Evolutionary conservation across 257 asterid genomes (phyloP), one percentile per base, ranked within the genome.

Genomic region (Scutellaria galericulata): DNA sequence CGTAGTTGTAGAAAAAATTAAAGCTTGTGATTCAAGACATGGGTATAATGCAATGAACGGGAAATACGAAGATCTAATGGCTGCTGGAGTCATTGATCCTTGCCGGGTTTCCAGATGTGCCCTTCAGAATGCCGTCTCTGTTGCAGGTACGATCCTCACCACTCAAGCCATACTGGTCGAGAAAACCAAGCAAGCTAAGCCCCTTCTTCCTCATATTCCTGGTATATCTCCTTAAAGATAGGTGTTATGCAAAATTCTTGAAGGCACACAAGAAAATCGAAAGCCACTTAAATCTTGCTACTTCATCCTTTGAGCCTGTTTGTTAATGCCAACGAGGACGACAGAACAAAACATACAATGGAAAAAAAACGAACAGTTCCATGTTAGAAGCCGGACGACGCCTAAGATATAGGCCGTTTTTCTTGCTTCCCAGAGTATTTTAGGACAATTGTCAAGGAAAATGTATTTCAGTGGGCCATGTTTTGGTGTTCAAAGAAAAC

Each of bases 41-140:
- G 99, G 98, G 27, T 95, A 81, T 80, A 92, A 92, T 70, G 98
- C 96, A 76, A 80, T 92, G 94, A 90, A 71, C 15, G 96, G 91
- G 66, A 85, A 55, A 69, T 88, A 84, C 39, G 97, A 92, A 80
- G 95, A 95, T 80, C 90, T 95, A 69, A 80, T 90, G 78, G 84
- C 84, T 68, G 90, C 96, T 63, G 99, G 98, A 39, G 87, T 95
- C 9, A 79, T 92, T 59, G 99, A 95, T 74, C 96, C 99, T 73
- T 88, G 89, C 20, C 84, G 82, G 56, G 96, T 92, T 67, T 66
- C 91, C 46, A 87, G 95, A 76, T 87, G 90, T 68, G 98, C 96
- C 52, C 97, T 95, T 71, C 84, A 95, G 68, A 87, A 90, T 77
- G 96, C 98, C 14, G 97, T 92, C 71, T 90, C 98, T 18, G 89